Base-by-base conservation (phyloP, 1,284 basidiomycete genomes). In the Peniophora sp. region DNA sequence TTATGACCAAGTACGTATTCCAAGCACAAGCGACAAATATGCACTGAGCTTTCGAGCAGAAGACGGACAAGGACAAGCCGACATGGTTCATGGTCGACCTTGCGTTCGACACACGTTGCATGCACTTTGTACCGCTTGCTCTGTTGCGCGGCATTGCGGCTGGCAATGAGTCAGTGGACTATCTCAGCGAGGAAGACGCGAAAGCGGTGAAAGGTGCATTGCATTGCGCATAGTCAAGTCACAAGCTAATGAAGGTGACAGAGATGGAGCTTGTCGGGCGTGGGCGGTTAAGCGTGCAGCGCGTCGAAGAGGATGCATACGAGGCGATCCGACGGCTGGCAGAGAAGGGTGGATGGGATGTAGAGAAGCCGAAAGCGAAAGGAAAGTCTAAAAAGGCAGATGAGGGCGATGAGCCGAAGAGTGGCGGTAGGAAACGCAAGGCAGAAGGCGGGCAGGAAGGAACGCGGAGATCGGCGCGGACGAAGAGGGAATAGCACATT, bases 11-110 rank as follows among this genome's bases (percentile, higher is more conserved):
- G 88, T 88, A 62, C 57, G 77, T 61, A 2, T 32, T 16, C 16
- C n/a, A 17, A 12, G 27, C 27, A 32, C 27, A n/a, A n/a, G n/a
- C n/a, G 27, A 32, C 27, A 32, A 32, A 32, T 5, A 5, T 32
- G 27, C 27, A 54, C 27, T 38, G 12, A 23, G 38, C n/a, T 8
- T 41, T 20, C n/a, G n/a, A 9, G 17, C 57, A 89, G 77, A 96
- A 95, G 79, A 82, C 92, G 0, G 74, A 88, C 50, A 60, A 81
- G 59, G 74, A 78, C 1, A 71, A 79, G 9, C 95, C 95, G 1
- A 91, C 81, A 59, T 98, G 96, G 96, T 96, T 77, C 72, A 96
- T 97, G 90, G 86, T 94, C 48, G 86, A 92, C 59, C 75, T 92
- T 34, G 77, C 74, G 25, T 94, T 95, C 65, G 63, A 68, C n/a